Evolutionary conservation across 768 basidiomycete species (phyloP).

Genomic region (Auricularia sp.): DNA sequence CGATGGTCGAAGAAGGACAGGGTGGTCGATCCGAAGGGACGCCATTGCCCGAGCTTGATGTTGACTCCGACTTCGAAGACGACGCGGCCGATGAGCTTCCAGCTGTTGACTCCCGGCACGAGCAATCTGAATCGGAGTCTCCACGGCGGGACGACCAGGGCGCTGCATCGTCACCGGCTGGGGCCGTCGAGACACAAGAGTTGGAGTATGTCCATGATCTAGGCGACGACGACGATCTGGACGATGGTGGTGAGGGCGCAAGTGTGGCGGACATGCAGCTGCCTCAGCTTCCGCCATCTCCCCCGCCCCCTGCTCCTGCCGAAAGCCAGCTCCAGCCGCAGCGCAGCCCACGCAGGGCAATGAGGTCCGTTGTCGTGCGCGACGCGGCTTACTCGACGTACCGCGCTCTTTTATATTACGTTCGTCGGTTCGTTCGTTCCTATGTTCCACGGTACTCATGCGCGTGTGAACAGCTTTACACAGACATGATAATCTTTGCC

Average conservation of each 20-base stretch:
- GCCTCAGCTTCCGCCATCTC: too few species aligned
- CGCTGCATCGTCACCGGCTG: background rate
- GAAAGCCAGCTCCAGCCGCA: background rate
- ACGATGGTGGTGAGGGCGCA: background rate
- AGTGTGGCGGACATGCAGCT: too few species aligned
- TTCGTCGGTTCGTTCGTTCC: slow-evolving; percentile 23
- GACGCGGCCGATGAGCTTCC: slow-evolving; percentile 32
- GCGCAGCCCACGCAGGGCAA: slow-evolving; percentile 32
- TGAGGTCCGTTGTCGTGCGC: slow-evolving; percentile 40
- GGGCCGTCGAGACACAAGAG: too few species aligned
- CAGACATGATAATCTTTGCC: slow-evolving; percentile 74
- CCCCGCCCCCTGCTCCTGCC: background rate
- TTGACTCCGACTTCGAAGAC: slow-evolving; percentile 47
- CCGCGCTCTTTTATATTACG: slow-evolving; percentile 67
- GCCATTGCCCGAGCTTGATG: slow-evolving; percentile 3
- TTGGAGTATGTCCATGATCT: background rate
- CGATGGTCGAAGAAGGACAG: background rate
- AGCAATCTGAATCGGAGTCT: slow-evolving; percentile 8
- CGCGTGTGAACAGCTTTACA: slow-evolving; percentile 52
- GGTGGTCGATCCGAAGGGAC: background rate
- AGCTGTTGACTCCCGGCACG: slow-evolving; percentile 13
- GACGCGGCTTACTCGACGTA: slow-evolving; percentile 57
- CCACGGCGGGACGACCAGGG: background rate
- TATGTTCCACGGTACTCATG: background rate
- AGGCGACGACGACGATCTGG: background rate